These are phyloP conservation scores for Articulospora tetracladia DNA, from an alignment of 495 filamentous ascomycete genomes.

Conservation along the genomic window DNA sequence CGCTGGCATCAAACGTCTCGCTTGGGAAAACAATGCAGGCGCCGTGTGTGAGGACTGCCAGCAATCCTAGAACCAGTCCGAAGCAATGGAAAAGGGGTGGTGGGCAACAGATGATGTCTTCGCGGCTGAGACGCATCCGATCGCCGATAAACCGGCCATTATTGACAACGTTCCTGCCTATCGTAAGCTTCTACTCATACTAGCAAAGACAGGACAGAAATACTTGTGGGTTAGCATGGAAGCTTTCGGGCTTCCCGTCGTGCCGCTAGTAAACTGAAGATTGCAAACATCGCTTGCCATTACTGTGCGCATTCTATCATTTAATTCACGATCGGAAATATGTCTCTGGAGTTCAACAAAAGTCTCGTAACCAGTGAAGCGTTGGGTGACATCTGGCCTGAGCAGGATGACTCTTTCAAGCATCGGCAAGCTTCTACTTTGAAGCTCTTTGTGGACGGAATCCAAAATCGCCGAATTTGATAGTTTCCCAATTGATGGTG, in stretches of 20 bases:
- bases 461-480: too few species aligned
- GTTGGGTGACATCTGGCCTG: too few species aligned
- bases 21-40: slow-evolving; percentile 63
- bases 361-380: too few species aligned
- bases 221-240: slow-evolving; percentile 73
- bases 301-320: slow-evolving; percentile 38
- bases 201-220: slow-evolving; percentile 12
- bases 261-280: slow-evolving; percentile 68
- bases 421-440: too few species aligned
- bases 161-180: slow-evolving; percentile 65
- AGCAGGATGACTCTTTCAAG: too few species aligned
- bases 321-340: too few species aligned
- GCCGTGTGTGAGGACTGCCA: slow-evolving; percentile 63
- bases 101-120: slow-evolving; percentile 64
- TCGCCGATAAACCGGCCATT: slow-evolving; percentile 68
- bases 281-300: slow-evolving; percentile 52
- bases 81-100: slow-evolving; percentile 73
- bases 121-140: slow-evolving; percentile 58
- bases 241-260: slow-evolving; percentile 67
- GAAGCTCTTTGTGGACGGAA: too few species aligned
- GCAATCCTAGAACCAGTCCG: slow-evolving; percentile 66
- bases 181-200: neutral
- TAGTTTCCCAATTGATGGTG: too few species aligned
- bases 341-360: too few species aligned
- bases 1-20: slow-evolving; percentile 57